phyloP scores from a whole-genome alignment of 2,329 filamentous ascomycete species.

The Colletotrichum zoysiae region DNA sequence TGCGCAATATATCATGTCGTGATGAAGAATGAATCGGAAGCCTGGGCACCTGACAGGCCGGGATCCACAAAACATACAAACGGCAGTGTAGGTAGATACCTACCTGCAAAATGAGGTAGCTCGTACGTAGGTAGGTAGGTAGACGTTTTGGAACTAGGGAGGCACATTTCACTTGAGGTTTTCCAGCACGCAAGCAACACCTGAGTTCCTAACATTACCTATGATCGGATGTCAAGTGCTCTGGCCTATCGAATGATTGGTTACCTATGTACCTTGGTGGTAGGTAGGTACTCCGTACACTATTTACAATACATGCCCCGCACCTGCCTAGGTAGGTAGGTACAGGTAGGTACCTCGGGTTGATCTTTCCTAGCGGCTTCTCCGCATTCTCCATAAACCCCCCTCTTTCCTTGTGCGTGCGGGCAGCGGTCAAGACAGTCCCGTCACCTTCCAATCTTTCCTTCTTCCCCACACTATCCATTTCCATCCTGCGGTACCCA shows the following conservation, averaged over 20 bases:
- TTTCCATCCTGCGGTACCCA: constrained; percentile 8
- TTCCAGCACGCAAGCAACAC: background rate
- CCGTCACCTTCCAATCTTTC: background rate
- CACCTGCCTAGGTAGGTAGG: too few species aligned
- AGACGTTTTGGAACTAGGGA: too few species aligned
- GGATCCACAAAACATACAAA: too few species aligned
- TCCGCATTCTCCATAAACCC: constrained; percentile 26
- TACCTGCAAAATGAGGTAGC: too few species aligned
- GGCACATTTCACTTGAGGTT: too few species aligned
- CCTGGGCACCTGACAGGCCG: background rate
- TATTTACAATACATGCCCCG: too few species aligned
- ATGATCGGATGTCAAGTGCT: background rate
- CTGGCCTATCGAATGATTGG: too few species aligned
- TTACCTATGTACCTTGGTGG: too few species aligned
- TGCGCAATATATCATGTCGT: background rate
- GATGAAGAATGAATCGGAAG: background rate
- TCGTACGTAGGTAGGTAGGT: too few species aligned
- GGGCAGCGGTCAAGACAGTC: constrained; percentile 1
- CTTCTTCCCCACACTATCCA: constrained; percentile 39
- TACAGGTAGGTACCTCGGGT: background rate
- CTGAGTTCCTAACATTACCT: background rate
- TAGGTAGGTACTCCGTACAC: too few species aligned
- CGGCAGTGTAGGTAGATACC: too few species aligned
- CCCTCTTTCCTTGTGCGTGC: constrained; percentile 8
- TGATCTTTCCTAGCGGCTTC: constrained; percentile 17